Evolutionary conservation across 2,329 filamentous ascomycete species (phyloP).

Genomic region (Colletotrichum higginsianum): DNA sequence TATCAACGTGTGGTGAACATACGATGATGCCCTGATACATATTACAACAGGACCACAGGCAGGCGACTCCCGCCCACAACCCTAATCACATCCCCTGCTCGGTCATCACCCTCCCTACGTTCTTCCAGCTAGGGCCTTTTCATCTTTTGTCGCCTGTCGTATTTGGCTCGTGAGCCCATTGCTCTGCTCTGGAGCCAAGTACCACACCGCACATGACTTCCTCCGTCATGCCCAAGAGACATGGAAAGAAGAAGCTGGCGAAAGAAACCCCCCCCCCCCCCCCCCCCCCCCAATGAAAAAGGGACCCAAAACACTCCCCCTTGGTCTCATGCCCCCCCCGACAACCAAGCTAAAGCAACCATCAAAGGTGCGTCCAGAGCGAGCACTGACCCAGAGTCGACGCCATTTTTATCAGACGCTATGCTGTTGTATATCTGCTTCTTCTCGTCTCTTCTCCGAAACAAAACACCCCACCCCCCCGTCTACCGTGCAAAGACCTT

Average conservation of each 20-base stretch:
- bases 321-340: conserved; percentile 9
- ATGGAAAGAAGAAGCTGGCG: neutral
- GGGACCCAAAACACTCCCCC: conserved; percentile 3
- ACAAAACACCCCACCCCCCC: conserved; percentile 2
- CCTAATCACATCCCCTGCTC: neutral
- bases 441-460: conserved; percentile 3
- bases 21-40: conserved; percentile 20
- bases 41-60: conserved; percentile 11
- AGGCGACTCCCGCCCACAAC: neutral
- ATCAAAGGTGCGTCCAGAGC: conserved; percentile 21
- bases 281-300: neutral
- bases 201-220: neutral
- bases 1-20: conserved; percentile 24
- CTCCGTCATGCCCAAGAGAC: neutral
- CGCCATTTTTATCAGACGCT: conserved; percentile 34
- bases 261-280: too few relatives aligned
- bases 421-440: conserved; percentile 35
- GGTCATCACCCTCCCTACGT: neutral
- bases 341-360: conserved; percentile 7
- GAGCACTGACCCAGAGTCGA: conserved; percentile 30
- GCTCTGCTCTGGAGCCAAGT: neutral
- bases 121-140: neutral
- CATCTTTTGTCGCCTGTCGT: too few relatives aligned
- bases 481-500: conserved; percentile 83
- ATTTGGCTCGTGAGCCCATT: neutral